Base-by-base conservation (phyloP, 768 basidiomycete species). In the Lactarius trivialis region DNA sequence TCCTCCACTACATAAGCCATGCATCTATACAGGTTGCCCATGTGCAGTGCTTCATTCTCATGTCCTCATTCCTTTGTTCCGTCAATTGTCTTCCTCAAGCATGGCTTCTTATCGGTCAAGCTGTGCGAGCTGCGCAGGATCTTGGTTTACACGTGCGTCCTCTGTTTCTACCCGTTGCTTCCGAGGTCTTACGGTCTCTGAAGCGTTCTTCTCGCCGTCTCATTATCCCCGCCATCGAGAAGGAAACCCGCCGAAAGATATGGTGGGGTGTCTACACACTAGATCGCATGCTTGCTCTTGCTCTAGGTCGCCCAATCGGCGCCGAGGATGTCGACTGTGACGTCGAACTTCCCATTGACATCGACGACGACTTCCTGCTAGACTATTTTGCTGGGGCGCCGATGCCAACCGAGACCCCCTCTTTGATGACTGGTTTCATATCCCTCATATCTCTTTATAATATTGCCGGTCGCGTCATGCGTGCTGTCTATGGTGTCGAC, bases 231-330 rank as follows among this genome's bases (percentile, higher is more conserved):
- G 77, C 86, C 39, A 82, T 90, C 43, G 91, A 95, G 73, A 95
- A 93, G 73, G 91, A 95, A 74, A 90, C 91, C 0, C 84, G 92
- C 33, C 80, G 88, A 65, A 93, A 94, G 75, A 87, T 94, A 55
- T 95, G 93, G 93, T 95, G 93, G 91, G 85, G 89, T 48, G 90
- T 94, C 30, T 96, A 96, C 70, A 86, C 85, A 28, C 78, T 96
- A 55, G 93, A 91, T 73, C 86, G 92, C 55, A 93, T 94, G 90
- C 86, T 96, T 21, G 93, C 93, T 26, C 83, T 95, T 56, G 87
- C 92, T 15, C 79, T 96, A 15, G 93, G 93, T 52, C 82, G 93
- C 11, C 93, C 93, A 3, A 81, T 95, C 59, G 93, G 91, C 30
- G 79, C 93, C 65, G 91, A 93, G 68, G 93, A 96, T 73, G 78